A percentile compares a stretch with the other conserved stretches of the same genome.
These are phyloP conservation scores for Hypomontagnella monticulosa DNA, from an alignment of 495 filamentous ascomycete genomes.

Conservation along the genomic window DNA sequence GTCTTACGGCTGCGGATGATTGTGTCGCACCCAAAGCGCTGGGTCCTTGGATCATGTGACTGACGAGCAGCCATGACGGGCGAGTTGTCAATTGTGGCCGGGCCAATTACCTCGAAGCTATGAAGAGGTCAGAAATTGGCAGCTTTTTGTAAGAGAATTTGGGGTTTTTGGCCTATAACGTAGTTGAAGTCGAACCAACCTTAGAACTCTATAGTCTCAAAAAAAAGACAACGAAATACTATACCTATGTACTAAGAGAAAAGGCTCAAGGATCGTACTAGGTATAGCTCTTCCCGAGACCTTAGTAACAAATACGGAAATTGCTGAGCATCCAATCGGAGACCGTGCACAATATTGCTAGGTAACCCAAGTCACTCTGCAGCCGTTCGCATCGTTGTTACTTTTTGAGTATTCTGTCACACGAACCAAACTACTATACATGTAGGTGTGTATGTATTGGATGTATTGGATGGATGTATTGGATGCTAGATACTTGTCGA, in stretches of 20 bases:
- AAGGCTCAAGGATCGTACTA: constrained; percentile 13
- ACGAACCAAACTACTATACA: constrained; percentile 18
- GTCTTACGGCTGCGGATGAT: constrained; percentile 39
- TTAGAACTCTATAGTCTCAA: background rate
- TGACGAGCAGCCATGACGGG: constrained; percentile 29
- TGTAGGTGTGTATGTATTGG: constrained; percentile 21
- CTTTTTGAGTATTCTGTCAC: constrained; percentile 31
- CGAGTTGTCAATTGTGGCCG: constrained; percentile 15
- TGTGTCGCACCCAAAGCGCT: constrained; percentile 43
- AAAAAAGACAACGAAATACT: background rate
- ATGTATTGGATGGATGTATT: constrained; percentile 4
- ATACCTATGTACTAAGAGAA: too few relatives aligned
- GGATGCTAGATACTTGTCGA: background rate
- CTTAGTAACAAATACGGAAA: constrained; percentile 20
- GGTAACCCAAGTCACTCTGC: constrained; percentile 33
- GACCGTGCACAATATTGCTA: constrained; percentile 30
- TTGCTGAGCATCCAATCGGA: constrained; percentile 27
- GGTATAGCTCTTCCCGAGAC: background rate
- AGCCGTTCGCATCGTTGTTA: constrained; percentile 23
- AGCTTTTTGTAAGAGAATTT: constrained; percentile 10
- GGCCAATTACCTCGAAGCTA: constrained; percentile 31
- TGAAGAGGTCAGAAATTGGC: constrained; percentile 22
- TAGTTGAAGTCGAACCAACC: background rate
- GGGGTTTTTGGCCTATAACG: constrained; percentile 12
- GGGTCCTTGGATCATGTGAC: constrained; percentile 48